A percentile compares a stretch with the other conserved stretches of the same genome.
These are phyloP conservation scores for Geotrichum phurueaensis DNA, from an alignment of 1,139 yeast genomes.

Conservation along the genomic window DNA sequence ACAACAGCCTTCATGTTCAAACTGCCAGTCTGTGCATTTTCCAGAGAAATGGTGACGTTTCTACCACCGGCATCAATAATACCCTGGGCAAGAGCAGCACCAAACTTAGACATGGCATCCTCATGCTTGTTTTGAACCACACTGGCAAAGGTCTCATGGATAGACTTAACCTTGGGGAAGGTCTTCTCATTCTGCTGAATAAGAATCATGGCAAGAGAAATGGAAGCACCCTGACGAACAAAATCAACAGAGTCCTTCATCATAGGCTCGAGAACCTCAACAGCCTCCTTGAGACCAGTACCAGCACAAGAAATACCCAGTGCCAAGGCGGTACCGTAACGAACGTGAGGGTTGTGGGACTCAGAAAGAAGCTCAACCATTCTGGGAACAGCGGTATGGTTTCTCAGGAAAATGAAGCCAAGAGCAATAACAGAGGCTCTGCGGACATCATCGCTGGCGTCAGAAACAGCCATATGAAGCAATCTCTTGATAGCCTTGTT, in stretches of 20 bases:
- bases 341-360: slow-evolving; percentile 95
- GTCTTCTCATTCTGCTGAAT: slow-evolving; percentile 89
- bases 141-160: slow-evolving; percentile 68
- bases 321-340: slow-evolving; percentile 97
- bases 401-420: slow-evolving; percentile 86
- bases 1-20: slow-evolving; percentile 86
- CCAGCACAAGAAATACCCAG: slow-evolving; percentile 97
- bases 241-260: slow-evolving; percentile 93
- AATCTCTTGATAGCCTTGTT: slow-evolving; percentile 79
- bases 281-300: slow-evolving; percentile 78
- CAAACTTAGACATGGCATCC: slow-evolving; percentile 95
- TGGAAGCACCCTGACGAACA: slow-evolving; percentile 95
- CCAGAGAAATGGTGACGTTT: slow-evolving; percentile 89
- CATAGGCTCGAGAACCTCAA: slow-evolving; percentile 88
- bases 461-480: slow-evolving; percentile 91
- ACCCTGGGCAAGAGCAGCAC: slow-evolving; percentile 96
- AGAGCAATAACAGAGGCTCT: slow-evolving; percentile 93
- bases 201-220: slow-evolving; percentile 86
- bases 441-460: slow-evolving; percentile 93
- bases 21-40: slow-evolving; percentile 85
- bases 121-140: slow-evolving; percentile 83
- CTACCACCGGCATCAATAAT: slow-evolving; percentile 98
- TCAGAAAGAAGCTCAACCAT: slow-evolving; percentile 89
- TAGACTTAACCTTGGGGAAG: slow-evolving; percentile 70
- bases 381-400: slow-evolving; percentile 89